A percentile compares a stretch with the other conserved stretches of the same genome.
These are phyloP conservation scores for Phragmites australis DNA, from an alignment of 176 grass and related monocot species.

Conservation along the genomic window DNA sequence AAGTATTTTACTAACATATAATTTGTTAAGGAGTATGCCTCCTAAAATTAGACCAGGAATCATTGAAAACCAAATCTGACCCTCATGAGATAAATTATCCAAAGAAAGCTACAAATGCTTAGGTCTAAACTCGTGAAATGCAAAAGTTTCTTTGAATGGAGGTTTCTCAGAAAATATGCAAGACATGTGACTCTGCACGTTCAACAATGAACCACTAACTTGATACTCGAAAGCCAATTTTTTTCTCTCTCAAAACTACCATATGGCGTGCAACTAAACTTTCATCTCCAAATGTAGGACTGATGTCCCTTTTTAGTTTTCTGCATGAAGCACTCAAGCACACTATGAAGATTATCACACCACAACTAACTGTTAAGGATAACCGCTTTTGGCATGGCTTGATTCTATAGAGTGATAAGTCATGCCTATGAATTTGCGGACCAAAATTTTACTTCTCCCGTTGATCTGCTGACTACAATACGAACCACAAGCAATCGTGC, in stretches of 20 bases:
- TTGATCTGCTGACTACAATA: not conserved
- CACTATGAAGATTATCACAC: not conserved
- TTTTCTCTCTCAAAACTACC: not conserved
- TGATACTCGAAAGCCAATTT: not conserved
- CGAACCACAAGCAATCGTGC: not conserved
- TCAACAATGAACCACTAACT: not conserved
- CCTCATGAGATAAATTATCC: not conserved
- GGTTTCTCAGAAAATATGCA: not conserved
- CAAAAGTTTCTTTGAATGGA: not conserved
- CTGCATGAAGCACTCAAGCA: not conserved
- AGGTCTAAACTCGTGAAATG: not conserved
- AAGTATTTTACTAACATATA: not conserved
- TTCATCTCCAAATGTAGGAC: not conserved
- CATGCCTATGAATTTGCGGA: not conserved
- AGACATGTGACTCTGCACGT: not conserved
- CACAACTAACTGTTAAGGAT: not conserved
- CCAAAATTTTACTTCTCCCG: not conserved
- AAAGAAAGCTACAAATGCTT: not conserved
- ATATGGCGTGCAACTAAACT: not conserved
- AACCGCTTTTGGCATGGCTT: not conserved
- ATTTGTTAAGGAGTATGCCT: not conserved
- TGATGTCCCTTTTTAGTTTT: not conserved
- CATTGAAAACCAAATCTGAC: not conserved
- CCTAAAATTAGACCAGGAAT: not conserved
- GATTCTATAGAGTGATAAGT: not conserved